phyloP scores from a whole-genome alignment of 805 yeast species.

The Scheffersomyces lignosus region DNA sequence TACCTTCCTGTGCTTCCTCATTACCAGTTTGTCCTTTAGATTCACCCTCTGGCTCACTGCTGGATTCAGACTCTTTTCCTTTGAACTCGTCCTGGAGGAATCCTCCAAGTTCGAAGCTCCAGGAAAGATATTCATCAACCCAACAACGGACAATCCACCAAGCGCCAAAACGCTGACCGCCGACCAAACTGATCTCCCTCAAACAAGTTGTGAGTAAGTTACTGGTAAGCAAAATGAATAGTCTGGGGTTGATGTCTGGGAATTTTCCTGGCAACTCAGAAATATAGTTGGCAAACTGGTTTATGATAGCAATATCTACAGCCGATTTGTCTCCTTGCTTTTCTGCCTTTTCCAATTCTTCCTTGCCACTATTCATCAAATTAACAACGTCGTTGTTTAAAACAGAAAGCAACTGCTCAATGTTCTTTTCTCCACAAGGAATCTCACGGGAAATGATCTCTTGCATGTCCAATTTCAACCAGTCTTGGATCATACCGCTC shows the following conservation, averaged over 20 bases:
- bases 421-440: constrained; percentile 45
- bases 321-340: constrained; percentile 1
- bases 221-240: constrained; percentile 53
- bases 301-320: constrained; percentile 8
- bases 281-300: constrained; percentile 26
- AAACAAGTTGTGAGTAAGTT: constrained; percentile 58
- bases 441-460: constrained; percentile 49
- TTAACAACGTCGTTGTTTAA: constrained; percentile 28
- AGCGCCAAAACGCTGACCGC: constrained; percentile 61
- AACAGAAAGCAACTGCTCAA: constrained; percentile 30
- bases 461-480: constrained; percentile 52
- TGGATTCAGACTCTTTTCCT: constrained; percentile 5
- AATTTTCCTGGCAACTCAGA: constrained; percentile 47
- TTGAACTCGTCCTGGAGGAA: constrained; percentile 37
- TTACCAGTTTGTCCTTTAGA: constrained; percentile 3
- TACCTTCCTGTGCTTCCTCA: not conserved
- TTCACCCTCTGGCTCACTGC: constrained; percentile 4
- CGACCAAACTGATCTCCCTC: constrained; percentile 59
- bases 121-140: constrained; percentile 70
- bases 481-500: constrained; percentile 55
- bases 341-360: not conserved
- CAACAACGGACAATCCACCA: constrained; percentile 81
- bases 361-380: constrained; percentile 7
- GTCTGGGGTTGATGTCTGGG: constrained; percentile 51
- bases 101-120: constrained; percentile 66